Conservation (phyloP, 1,139 yeast species). For the Magnusiomyces suaveolens region DNA sequence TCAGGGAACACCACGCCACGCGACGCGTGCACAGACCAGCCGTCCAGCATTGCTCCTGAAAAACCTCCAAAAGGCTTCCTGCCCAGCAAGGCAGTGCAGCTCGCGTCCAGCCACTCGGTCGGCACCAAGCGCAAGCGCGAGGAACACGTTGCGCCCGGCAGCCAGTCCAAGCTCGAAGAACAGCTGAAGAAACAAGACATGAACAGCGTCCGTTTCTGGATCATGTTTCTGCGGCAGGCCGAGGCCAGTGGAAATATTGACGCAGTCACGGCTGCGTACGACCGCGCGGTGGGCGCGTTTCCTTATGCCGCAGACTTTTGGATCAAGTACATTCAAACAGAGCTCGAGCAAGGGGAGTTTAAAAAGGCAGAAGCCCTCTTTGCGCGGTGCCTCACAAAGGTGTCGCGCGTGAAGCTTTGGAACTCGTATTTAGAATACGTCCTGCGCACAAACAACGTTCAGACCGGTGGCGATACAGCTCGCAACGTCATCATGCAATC, state of each 20-base stretch:
- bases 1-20: background rate
- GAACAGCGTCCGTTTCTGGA: slow-evolving; percentile 2
- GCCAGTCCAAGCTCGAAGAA: slow-evolving; percentile 39
- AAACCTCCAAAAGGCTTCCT: background rate
- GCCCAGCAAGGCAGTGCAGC: background rate
- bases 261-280: slow-evolving; percentile 51
- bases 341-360: slow-evolving; percentile 60
- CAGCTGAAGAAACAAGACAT: slow-evolving; percentile 39
- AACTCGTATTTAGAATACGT: slow-evolving; percentile 67
- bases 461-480: slow-evolving; percentile 77
- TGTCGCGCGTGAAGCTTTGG: slow-evolving; percentile 61
- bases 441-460: slow-evolving; percentile 59
- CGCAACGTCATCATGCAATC: slow-evolving; percentile 69
- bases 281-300: slow-evolving; percentile 53
- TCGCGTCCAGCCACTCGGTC: background rate
- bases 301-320: slow-evolving; percentile 54
- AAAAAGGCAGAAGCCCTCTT: slow-evolving; percentile 57
- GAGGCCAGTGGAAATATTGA: slow-evolving; percentile 44
- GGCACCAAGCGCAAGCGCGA: slow-evolving; percentile 4
- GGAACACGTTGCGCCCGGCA: background rate
- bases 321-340: slow-evolving; percentile 63
- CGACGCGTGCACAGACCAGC: background rate
- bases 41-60: background rate
- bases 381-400: slow-evolving; percentile 48
- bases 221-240: background rate